Evolutionary conservation across 2,329 filamentous ascomycete genomes (phyloP).

Genomic region (Ophiostoma ips): DNA sequence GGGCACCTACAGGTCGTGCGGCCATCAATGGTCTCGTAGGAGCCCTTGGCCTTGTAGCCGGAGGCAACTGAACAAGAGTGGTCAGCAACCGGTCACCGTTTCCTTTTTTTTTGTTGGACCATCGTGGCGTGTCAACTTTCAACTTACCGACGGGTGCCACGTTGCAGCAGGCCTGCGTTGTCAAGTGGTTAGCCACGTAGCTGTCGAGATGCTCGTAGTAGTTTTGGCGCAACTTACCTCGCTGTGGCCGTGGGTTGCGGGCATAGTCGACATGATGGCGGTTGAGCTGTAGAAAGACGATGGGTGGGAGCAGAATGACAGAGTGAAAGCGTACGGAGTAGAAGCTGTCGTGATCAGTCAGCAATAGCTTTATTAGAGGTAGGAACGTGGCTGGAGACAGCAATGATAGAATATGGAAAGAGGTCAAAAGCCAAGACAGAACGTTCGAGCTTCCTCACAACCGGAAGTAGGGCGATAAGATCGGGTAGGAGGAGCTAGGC

Average conservation of each 20-base stretch:
- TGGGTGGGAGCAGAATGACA: background rate
- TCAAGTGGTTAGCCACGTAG: background rate
- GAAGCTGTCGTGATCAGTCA: background rate
- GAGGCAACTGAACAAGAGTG: slow-evolving; percentile 18
- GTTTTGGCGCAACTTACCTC: too few relatives aligned
- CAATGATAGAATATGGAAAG: too few relatives aligned
- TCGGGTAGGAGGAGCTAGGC: too few relatives aligned
- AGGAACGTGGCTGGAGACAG: too few relatives aligned
- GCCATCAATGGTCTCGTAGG: slow-evolving; percentile 29
- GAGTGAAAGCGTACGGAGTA: too few relatives aligned
- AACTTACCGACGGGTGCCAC: slow-evolving; percentile 28
- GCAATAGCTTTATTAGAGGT: too few relatives aligned
- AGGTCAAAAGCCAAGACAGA: too few relatives aligned
- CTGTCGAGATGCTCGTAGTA: background rate
- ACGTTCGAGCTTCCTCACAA: too few relatives aligned
- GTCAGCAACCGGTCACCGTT: background rate
- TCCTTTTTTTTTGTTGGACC: background rate
- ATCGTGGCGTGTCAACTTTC: background rate
- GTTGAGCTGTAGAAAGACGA: background rate
- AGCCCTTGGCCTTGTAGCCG: slow-evolving; percentile 31
- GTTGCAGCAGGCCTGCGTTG: slow-evolving; percentile 29
- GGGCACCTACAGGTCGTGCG: slow-evolving; percentile 28
- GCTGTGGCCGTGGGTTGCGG: slow-evolving; percentile 22
- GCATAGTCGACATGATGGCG: slow-evolving; percentile 23
- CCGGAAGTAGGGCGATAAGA: too few relatives aligned